Evolutionary conservation across 345 rosid species (phyloP).

Genomic region (Gossypium mustelinum): DNA sequence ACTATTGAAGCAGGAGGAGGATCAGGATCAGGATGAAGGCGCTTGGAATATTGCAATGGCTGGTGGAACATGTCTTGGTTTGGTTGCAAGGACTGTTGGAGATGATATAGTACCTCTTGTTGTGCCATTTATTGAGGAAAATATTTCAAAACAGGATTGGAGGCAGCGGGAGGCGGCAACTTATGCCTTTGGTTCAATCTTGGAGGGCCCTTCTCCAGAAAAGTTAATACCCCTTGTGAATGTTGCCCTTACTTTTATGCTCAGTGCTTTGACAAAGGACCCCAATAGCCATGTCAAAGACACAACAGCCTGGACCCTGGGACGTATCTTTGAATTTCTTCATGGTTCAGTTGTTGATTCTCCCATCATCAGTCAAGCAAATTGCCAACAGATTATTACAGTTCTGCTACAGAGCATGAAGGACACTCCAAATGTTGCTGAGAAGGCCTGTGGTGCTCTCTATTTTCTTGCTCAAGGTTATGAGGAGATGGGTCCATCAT

Average conservation of each 20-base stretch:
- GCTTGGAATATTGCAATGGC: conserved; percentile 63
- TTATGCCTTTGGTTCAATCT: conserved; percentile 55
- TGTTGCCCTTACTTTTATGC: conserved; percentile 59
- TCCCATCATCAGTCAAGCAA: conserved; percentile 55
- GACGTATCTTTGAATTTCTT: conserved; percentile 72
- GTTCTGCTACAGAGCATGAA: conserved; percentile 70
- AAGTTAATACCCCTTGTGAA: conserved; percentile 49
- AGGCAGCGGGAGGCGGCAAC: conserved; percentile 37
- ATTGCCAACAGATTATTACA: conserved; percentile 75
- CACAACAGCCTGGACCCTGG: conserved; percentile 65
- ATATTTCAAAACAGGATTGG: conserved; percentile 65
- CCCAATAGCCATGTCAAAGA: conserved; percentile 50
- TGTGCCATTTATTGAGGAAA: conserved; percentile 64
- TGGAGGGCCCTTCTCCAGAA: conserved; percentile 65
- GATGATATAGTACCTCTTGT: conserved; percentile 63
- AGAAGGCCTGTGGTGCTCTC: conserved; percentile 18
- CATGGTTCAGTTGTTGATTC: conserved; percentile 62
- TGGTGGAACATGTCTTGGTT: conserved; percentile 36
- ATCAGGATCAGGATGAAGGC: conserved; percentile 68
- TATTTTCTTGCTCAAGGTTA: conserved; percentile 45
- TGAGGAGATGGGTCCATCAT: conserved; percentile 47
- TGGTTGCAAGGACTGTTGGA: conserved; percentile 67
- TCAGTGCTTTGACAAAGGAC: conserved; percentile 42
- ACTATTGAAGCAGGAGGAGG: conserved; percentile 66
- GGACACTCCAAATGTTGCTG: conserved; percentile 29